phyloP scores from a whole-genome alignment of 2,329 filamentous ascomycete genomes.

The Penicillium nordicum region DNA sequence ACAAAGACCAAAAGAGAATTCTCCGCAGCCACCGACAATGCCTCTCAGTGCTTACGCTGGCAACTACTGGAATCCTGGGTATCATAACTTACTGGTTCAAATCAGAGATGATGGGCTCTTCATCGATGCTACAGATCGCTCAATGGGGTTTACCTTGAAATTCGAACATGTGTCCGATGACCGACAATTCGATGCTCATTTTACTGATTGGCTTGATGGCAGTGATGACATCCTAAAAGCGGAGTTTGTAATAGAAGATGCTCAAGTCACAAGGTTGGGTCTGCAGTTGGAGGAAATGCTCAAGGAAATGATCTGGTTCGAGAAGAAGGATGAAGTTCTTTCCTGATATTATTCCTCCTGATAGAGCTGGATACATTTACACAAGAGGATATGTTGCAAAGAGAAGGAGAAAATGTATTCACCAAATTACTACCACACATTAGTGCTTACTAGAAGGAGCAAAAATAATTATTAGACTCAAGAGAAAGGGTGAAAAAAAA shows the following conservation, averaged over 20 bases:
- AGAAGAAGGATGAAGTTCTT: background rate
- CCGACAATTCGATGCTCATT: background rate
- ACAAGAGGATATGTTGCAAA: background rate
- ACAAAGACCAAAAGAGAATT: background rate
- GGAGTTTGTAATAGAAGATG: background rate
- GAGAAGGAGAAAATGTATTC: background rate
- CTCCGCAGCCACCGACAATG: conserved; percentile 9
- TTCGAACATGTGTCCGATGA: conserved; percentile 26
- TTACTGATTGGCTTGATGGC: background rate
- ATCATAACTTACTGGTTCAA: conserved; percentile 25
- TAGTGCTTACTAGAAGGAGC: no score
- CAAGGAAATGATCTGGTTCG: background rate
- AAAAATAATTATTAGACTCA: no score
- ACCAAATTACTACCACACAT: no score
- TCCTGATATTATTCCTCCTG: background rate
- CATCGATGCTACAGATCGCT: conserved; percentile 34
- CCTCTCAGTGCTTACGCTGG: conserved; percentile 24
- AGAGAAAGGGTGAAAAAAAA: no score
- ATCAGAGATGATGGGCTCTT: conserved; percentile 27
- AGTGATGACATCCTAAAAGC: background rate
- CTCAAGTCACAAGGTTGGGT: background rate
- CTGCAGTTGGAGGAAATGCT: background rate
- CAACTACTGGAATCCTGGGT: conserved; percentile 25
- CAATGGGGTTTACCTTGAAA: conserved; percentile 28
- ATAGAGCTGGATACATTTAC: background rate